These are phyloP conservation scores for Aspergillus clavatus DNA, from an alignment of 2,329 filamentous ascomycete species.

Conservation along the genomic window DNA sequence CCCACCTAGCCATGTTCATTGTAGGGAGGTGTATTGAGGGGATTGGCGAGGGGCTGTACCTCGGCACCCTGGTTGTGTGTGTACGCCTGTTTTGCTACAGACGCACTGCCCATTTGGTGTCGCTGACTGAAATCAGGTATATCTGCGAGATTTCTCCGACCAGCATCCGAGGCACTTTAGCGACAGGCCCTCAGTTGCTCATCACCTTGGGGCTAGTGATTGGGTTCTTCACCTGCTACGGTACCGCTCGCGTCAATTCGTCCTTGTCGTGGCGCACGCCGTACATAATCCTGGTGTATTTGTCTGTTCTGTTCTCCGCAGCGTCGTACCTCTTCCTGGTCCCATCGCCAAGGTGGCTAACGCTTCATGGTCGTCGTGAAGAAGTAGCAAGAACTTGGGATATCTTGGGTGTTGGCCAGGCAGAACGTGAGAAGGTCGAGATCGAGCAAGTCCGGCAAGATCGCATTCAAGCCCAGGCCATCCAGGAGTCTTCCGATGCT, in stretches of 20 bases:
- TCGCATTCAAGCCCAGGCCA: constrained; percentile 1
- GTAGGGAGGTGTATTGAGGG: constrained; percentile 54
- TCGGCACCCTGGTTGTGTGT: constrained; percentile 53
- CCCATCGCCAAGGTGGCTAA: constrained; percentile 56
- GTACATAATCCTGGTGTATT: constrained; percentile 46
- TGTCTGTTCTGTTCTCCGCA: constrained; percentile 39
- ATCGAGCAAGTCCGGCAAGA: constrained; percentile 24
- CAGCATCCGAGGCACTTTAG: constrained; percentile 47
- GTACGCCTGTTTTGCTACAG: too few relatives aligned
- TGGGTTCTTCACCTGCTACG: constrained; percentile 60
- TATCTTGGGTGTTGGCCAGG: constrained; percentile 41
- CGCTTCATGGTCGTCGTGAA: constrained; percentile 42
- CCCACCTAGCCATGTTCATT: constrained; percentile 50
- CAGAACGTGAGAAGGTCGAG: constrained; percentile 48
- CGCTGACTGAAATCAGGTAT: constrained; percentile 27
- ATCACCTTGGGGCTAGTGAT: constrained; percentile 48
- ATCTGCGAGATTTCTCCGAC: constrained; percentile 58
- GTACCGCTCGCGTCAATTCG: constrained; percentile 44
- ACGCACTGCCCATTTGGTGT: too few relatives aligned
- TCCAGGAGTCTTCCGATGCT: constrained; percentile 3
- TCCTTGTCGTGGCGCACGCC: constrained; percentile 55
- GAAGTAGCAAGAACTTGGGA: constrained; percentile 45
- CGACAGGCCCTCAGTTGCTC: constrained; percentile 51
- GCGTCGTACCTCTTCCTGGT: constrained; percentile 44
- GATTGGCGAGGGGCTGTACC: constrained; percentile 55